Percentiles rank a stretch among this genome's conserved stretches.
phyloP scores from a whole-genome alignment of 179 eudicot species.

The Vitellaria paradoxa region DNA sequence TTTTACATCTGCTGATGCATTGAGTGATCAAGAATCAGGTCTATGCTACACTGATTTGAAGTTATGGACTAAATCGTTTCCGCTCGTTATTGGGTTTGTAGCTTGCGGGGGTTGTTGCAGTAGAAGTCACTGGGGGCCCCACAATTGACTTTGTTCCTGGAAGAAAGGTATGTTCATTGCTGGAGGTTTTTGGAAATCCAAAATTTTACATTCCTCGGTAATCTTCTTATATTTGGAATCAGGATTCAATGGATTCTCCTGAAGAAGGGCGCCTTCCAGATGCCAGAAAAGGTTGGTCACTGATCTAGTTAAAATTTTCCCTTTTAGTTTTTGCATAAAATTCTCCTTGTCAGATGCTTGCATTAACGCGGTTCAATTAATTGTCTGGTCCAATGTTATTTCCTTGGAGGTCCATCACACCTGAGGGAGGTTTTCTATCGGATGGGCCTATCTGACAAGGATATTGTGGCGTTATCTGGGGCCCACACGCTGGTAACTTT shows the following conservation, averaged over 20 bases:
- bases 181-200: background rate
- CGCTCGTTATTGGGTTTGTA: constrained; percentile 24
- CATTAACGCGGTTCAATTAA: too few species aligned
- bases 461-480: constrained; percentile 84
- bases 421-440: constrained; percentile 61
- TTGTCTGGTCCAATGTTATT: background rate
- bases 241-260: constrained; percentile 59
- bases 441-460: constrained; percentile 84
- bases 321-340: background rate
- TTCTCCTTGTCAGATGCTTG: background rate
- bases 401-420: constrained; percentile 53
- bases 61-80: background rate
- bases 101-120: constrained; percentile 97
- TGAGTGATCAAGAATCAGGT: too few species aligned
- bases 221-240: background rate
- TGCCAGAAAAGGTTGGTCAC: constrained; percentile 59
- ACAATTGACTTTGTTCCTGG: constrained; percentile 72
- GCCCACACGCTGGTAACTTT: constrained; percentile 72
- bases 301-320: background rate
- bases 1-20: too few species aligned
- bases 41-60: too few species aligned
- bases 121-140: constrained; percentile 96
- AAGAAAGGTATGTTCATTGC: constrained; percentile 49
- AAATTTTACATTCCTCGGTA: background rate
- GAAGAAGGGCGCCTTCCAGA: constrained; percentile 95